These are phyloP conservation scores for Coemansia sp. DNA, from an alignment of 192 early-diverging fungal species.

Conservation along the genomic window DNA sequence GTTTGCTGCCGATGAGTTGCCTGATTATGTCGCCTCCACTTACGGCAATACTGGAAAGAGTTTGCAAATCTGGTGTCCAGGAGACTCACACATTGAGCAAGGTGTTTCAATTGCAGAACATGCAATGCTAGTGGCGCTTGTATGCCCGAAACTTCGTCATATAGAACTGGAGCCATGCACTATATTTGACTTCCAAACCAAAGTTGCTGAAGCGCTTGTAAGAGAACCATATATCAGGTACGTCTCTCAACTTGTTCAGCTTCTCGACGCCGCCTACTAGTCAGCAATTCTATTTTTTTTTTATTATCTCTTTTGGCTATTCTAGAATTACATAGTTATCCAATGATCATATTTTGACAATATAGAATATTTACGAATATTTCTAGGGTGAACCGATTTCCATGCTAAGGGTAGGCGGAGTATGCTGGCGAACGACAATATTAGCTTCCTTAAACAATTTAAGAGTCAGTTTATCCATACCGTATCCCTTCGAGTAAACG, in stretches of 20 bases:
- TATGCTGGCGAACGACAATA: conserved; percentile 76
- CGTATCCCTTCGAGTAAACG: conserved; percentile 90
- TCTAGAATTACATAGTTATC: not conserved
- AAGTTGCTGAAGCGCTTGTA: not conserved
- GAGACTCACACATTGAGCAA: not conserved
- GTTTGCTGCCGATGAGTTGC: not conserved
- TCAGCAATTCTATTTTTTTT: not conserved
- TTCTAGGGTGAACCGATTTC: conserved; percentile 49
- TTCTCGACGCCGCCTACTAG: not conserved
- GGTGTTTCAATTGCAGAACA: not conserved
- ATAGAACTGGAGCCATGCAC: not conserved
- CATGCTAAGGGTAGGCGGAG: conserved; percentile 61
- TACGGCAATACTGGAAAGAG: not conserved
- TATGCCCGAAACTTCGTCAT: not conserved
- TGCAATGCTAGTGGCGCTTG: not conserved
- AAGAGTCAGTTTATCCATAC: conserved; percentile 88
- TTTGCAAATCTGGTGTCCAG: not conserved
- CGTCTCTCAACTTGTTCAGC: not conserved
- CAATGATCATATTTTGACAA: not conserved
- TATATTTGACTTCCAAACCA: not conserved
- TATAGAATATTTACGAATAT: too few relatives aligned
- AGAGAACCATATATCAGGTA: not conserved
- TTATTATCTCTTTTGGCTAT: not conserved
- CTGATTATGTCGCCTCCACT: not conserved
- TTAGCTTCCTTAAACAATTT: conserved; percentile 82